These are phyloP conservation scores for Primulina huaijiensis DNA, from an alignment of 257 asterid genomes.

Conservation along the genomic window DNA sequence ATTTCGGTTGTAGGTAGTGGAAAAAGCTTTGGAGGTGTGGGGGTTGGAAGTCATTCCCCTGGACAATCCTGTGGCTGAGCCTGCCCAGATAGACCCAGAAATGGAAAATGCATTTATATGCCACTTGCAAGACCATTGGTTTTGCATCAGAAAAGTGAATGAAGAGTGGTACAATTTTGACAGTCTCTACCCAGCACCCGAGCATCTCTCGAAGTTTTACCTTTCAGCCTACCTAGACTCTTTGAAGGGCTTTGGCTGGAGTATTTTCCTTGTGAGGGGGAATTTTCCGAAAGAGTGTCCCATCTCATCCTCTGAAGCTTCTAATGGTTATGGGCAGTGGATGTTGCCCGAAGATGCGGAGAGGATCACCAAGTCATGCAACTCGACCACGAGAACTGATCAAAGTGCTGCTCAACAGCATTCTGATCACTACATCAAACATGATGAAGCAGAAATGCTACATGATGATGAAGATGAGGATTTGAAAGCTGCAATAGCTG, in stretches of 20 bases:
- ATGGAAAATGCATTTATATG: constrained; percentile 84
- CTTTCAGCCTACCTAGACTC: constrained; percentile 94
- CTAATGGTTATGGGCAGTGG: constrained; percentile 93
- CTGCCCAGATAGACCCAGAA: constrained; percentile 90
- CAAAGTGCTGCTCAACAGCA: constrained; percentile 26
- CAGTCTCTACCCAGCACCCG: constrained; percentile 70
- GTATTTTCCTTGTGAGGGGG: constrained; percentile 87
- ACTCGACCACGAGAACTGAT: constrained; percentile 32
- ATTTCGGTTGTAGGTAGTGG: constrained; percentile 56
- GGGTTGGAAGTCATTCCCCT: constrained; percentile 88
- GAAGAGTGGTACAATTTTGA: constrained; percentile 81
- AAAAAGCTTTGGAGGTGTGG: constrained; percentile 95
- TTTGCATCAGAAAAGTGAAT: constrained; percentile 85
- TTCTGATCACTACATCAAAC: constrained; percentile 28
- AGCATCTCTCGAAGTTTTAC: constrained; percentile 95
- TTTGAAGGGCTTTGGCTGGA: constrained; percentile 83
- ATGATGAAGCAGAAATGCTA: constrained; percentile 28
- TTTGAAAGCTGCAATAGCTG: constrained; percentile 94
- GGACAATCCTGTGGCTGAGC: constrained; percentile 88
- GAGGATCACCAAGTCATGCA: constrained; percentile 81
- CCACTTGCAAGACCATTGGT: constrained; percentile 93
- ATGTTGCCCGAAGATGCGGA: constrained; percentile 86
- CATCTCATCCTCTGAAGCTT: constrained; percentile 71
- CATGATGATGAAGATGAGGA: constrained; percentile 79
- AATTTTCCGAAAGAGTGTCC: constrained; percentile 84